Evolutionary conservation across 352 stramenopile species (phyloP), one percentile per base, ranked within the genome.

Genomic region (Globisporangium polare): DNA sequence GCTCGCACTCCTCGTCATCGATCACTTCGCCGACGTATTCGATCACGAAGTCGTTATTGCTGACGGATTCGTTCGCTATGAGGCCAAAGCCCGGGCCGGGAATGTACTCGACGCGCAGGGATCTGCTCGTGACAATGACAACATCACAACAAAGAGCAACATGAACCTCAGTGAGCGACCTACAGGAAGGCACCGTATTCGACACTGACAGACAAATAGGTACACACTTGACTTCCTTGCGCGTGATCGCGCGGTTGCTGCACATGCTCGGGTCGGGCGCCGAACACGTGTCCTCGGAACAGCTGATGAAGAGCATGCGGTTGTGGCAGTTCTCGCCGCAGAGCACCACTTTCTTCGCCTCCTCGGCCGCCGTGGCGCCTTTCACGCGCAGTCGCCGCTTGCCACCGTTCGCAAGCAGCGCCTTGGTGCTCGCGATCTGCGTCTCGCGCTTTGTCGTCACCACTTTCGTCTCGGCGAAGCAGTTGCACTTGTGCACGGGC

Each of bases 1-100:
- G 73, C 51, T 84, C 78, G 63, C 74, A 87, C 66, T 96, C 88
- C 43, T 80, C 67, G 59, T 97, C 89, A 60, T 97, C 85, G 67
- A 98, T 95, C 18, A 98, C 86, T 77, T 98, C 90, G 22, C 93
- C 93, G 2, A 97, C 82, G 70, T 98, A 98, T 72, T 98, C 93
- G 68, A 96, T 89, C n/a, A 98, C 80, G 20, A 98, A 91, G 52
- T 95, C 83, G 26, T 82, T 81, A 0, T 80, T 73, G n/a, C 83
- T 69, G 10, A 97, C 88, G 33, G 63, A 59, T 35, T 95, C 84
- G 13, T 93, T 75, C 5, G 86, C 75, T 24, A 97, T 72, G 10
- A 98, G 78, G 27, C 93, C 93, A 73, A 96, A 98, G 49, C 93
- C 93, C 46, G 89, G 91, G 1, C 88, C 90, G n/a, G 68, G 69